phyloP scores from a whole-genome alignment of 257 asterid genomes.

The Nemophila menziesii region DNA sequence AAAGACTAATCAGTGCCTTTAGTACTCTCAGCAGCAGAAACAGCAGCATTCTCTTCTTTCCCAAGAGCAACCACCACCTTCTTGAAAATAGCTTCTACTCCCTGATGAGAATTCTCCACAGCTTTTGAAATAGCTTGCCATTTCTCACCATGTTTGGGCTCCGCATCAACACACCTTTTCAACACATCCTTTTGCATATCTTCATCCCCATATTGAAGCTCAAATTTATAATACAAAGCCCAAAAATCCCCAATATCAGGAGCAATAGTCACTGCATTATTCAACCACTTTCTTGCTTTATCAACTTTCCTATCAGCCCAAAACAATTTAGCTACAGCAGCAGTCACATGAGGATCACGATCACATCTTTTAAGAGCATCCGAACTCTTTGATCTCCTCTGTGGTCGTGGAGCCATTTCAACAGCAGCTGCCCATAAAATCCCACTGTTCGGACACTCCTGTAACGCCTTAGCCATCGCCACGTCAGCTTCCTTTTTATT shows the following conservation, averaged over 20 bases:
- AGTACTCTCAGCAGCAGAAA: no score
- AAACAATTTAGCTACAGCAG: slow-evolving; percentile 69
- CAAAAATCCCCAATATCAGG: slow-evolving; percentile 91
- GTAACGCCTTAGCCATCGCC: slow-evolving; percentile 85
- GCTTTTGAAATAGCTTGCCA: slow-evolving; percentile 80
- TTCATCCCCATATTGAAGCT: slow-evolving; percentile 59
- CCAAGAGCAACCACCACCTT: slow-evolving; percentile 75
- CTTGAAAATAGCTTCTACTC: slow-evolving; percentile 63
- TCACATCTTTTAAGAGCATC: slow-evolving; percentile 62
- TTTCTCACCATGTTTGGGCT: slow-evolving; percentile 88
- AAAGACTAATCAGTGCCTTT: no score
- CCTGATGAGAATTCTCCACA: slow-evolving; percentile 87
- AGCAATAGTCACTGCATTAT: slow-evolving; percentile 59
- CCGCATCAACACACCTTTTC: slow-evolving; percentile 62
- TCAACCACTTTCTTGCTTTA: slow-evolving; percentile 63
- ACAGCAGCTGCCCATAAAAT: slow-evolving; percentile 70
- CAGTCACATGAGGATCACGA: slow-evolving; percentile 60
- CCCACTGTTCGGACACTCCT: slow-evolving; percentile 78
- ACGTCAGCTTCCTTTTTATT: slow-evolving; percentile 70
- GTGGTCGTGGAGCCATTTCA: slow-evolving; percentile 72
- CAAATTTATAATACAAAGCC: slow-evolving; percentile 74
- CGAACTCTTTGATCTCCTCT: slow-evolving; percentile 47
- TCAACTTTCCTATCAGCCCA: slow-evolving; percentile 90
- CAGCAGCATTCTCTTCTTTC: slow-evolving; percentile 58
- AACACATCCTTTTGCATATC: slow-evolving; percentile 66